Percentiles rank a stretch among this genome's conserved stretches.
Evolutionary conservation across 202 grass and related monocot genomes (phyloP).

Genomic region (Digitaria exilis): DNA sequence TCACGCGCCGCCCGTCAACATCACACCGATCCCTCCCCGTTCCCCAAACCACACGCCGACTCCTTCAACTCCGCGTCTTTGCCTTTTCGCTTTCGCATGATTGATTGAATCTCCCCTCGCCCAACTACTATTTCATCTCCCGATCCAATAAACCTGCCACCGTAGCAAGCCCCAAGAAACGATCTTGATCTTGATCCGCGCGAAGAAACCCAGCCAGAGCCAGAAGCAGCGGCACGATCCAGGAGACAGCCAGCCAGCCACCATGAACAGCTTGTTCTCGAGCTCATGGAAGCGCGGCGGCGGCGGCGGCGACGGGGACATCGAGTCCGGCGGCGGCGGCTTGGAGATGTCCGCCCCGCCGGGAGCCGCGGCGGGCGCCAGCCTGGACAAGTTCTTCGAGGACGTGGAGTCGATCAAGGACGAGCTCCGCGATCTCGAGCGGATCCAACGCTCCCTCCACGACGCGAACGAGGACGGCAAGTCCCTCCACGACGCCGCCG

Average conservation of each 20-base stretch:
- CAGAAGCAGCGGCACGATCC: not conserved
- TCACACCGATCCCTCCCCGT: not conserved
- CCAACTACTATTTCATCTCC: slow-evolving; percentile 29
- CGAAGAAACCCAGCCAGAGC: not conserved
- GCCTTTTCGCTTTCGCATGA: not conserved
- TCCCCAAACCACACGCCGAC: slow-evolving; percentile 11
- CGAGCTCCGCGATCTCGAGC: slow-evolving; percentile 82
- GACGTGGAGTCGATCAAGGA: slow-evolving; percentile 98
- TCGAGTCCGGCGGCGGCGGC: slow-evolving; percentile 49
- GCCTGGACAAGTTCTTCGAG: slow-evolving; percentile 82
- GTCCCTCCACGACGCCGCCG: slow-evolving; percentile 79
- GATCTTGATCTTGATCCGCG: not conserved
- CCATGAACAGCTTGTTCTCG: slow-evolving; percentile 90
- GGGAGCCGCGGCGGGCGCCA: slow-evolving; percentile 52
- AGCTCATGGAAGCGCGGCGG: slow-evolving; percentile 68
- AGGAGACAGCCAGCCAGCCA: not conserved
- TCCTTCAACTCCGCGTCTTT: slow-evolving; percentile 67
- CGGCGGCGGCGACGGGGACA: slow-evolving; percentile 5
- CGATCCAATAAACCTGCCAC: slow-evolving; percentile 41
- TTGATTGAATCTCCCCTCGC: not conserved
- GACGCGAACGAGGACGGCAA: slow-evolving; percentile 77
- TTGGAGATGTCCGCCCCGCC: slow-evolving; percentile 57
- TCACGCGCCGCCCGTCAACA: not conserved
- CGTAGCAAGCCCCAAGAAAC: not conserved
- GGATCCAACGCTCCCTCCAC: slow-evolving; percentile 68